phyloP scores from a whole-genome alignment of 192 early-diverging fungal genomes.

The Rhizophagus prolifer region DNA sequence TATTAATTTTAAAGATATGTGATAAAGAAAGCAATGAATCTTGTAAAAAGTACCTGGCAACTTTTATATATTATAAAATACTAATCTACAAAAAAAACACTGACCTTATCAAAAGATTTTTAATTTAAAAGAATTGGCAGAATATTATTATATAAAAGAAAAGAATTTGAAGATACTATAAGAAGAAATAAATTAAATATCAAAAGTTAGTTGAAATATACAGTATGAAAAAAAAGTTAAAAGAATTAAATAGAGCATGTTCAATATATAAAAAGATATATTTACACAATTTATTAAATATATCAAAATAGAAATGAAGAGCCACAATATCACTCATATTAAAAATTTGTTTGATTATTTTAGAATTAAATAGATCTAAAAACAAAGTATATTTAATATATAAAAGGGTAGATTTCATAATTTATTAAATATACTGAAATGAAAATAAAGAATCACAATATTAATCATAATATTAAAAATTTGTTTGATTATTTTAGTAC shows the following conservation, averaged over 20 bases:
- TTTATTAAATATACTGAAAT: no score
- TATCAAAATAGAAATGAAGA: conserved; percentile 97
- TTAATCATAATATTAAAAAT: no score
- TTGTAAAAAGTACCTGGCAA: no score
- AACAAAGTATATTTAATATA: no score
- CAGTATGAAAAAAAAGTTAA: conserved; percentile 92
- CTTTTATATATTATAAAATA: no score
- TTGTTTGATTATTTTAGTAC: no score
- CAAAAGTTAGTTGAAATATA: conserved; percentile 93
- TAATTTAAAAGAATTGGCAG: conserved; percentile 88
- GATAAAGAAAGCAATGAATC: no score
- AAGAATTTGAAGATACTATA: conserved; percentile 92
- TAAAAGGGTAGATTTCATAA: no score
- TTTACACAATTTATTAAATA: conserved; percentile 89
- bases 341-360: conserved; percentile 93
- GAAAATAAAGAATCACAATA: no score
- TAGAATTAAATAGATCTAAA: no score
- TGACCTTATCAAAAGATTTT: conserved; percentile 88
- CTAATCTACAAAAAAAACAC: conserved; percentile 60
- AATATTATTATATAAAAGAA: conserved; percentile 87
- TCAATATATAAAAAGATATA: conserved; percentile 91
- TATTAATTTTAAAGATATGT: no score
- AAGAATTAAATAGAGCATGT: conserved; percentile 82
- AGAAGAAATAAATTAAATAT: conserved; percentile 82
- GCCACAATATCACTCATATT: conserved; percentile 88